Evolutionary conservation across 1,284 basidiomycete species (phyloP), one percentile per base, ranked within the genome.

Genomic region (Abortiporus biennis): DNA sequence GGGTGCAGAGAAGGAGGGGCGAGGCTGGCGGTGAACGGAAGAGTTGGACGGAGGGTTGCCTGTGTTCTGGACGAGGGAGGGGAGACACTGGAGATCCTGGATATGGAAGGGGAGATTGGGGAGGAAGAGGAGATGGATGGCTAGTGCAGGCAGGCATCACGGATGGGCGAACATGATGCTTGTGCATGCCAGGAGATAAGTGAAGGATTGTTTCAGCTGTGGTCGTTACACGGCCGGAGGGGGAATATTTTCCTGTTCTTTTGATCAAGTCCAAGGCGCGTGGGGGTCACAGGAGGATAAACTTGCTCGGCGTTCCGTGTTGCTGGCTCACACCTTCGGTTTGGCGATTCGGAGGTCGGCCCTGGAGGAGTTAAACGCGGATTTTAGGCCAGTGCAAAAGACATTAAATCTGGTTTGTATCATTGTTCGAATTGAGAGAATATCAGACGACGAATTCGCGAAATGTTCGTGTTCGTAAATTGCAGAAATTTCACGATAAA

Each of bases 1-100:
- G 70, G 70, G 44, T 71, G 72, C 62, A 67, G 61, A 51, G 57
- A 60, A 51, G 80, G 76, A 47, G 60, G 60, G 21, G 75, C 78
- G 45, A 72, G 68, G 33, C 62, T 88, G 52, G 78, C 82, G 38
- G 71, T 86, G 55, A 90, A 90, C 57, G 86, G 86, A 46, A 68
- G 80, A 56, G 65, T 62, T 8, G 83, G 84, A 47, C 78, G 87
- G 54, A 69, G 83, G 56, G 78, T 87, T 40, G 84, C 77, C 13
- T 86, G 85, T 58, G 73, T 88, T 44, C 58, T 89, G 58, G 82
- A 84, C 57, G 64, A 59, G 46, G 66, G 67, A 39, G 83, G 83
- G 48, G 68, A 64, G 49, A 65, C 63, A 47, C 58, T 87, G 67
- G 85, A 90, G 65, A 71, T 81, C 40, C 65, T 89, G 54, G 86